Evolutionary conservation across 306 rosid genomes (phyloP).

Genomic region (Dryas alaskensis): DNA sequence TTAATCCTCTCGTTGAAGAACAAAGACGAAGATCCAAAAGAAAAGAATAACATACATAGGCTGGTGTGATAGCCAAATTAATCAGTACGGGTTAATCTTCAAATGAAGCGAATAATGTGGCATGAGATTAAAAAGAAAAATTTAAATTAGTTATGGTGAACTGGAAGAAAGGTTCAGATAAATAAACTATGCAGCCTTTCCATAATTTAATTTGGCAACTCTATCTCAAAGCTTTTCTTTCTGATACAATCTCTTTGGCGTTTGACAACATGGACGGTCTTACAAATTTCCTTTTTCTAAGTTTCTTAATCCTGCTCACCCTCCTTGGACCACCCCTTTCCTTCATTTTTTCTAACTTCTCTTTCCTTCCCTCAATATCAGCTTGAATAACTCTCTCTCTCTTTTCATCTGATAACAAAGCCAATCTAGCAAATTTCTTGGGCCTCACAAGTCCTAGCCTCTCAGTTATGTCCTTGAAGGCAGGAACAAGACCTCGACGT

Average conservation of each 20-base stretch:
- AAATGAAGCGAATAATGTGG: too few species aligned
- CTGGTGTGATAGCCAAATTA: too few species aligned
- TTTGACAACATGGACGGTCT: conserved; percentile 33
- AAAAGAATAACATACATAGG: too few species aligned
- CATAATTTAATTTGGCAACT: background rate
- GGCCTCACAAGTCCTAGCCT: conserved; percentile 79
- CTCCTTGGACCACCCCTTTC: conserved; percentile 38
- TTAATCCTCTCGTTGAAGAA: too few species aligned
- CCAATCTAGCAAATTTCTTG: conserved; percentile 82
- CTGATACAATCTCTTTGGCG: conserved; percentile 30
- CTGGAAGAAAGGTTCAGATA: background rate
- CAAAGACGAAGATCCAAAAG: too few species aligned
- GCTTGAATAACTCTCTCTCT: conserved; percentile 64
- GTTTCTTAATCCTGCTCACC: conserved; percentile 43
- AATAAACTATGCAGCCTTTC: background rate
- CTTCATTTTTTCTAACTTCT: conserved; percentile 71
- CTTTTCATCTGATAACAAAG: conserved; percentile 77
- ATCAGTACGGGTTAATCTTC: too few species aligned
- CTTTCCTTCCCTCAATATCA: conserved; percentile 66
- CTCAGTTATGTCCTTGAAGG: conserved; percentile 72
- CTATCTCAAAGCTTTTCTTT: conserved; percentile 10
- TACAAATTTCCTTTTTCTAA: conserved; percentile 41
- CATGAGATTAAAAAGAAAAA: background rate
- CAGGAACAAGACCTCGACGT: conserved; percentile 86
- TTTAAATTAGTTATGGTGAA: background rate